Percentiles rank a stretch among this genome's conserved stretches.
Evolutionary conservation across 2,329 filamentous ascomycete genomes (phyloP).

Genomic region (Penicillium digitatum): DNA sequence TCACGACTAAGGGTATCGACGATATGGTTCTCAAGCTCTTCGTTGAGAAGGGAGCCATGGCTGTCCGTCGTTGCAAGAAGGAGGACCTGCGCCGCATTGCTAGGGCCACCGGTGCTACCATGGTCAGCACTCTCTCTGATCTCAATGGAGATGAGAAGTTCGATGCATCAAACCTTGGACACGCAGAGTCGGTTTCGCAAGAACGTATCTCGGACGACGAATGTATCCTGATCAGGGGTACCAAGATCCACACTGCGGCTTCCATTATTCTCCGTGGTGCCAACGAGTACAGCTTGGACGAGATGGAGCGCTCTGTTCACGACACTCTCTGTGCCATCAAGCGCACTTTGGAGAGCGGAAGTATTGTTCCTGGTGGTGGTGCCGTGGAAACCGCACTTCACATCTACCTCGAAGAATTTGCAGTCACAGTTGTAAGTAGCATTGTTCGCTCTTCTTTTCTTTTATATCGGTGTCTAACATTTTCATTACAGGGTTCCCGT

Average conservation of each 20-base stretch:
- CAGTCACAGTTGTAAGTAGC: slow-evolving; percentile 75
- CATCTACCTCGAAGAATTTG: slow-evolving; percentile 98
- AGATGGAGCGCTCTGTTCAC: slow-evolving; percentile 98
- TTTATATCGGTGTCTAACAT: slow-evolving; percentile 6
- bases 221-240: slow-evolving; percentile 94
- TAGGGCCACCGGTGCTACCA: slow-evolving; percentile 87
- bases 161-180: slow-evolving; percentile 80
- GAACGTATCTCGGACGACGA: slow-evolving; percentile 98
- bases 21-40: slow-evolving; percentile 93
- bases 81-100: slow-evolving; percentile 95
- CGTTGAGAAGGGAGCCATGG: slow-evolving; percentile 92
- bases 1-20: slow-evolving; percentile 98
- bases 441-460: background rate
- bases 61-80: slow-evolving; percentile 94
- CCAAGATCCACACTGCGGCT: slow-evolving; percentile 87
- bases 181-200: slow-evolving; percentile 94
- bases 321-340: slow-evolving; percentile 96
- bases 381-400: slow-evolving; percentile 98
- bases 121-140: slow-evolving; percentile 90
- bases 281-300: slow-evolving; percentile 94
- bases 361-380: slow-evolving; percentile 92
- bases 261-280: slow-evolving; percentile 93
- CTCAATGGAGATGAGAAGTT: slow-evolving; percentile 97
- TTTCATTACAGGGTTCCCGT: slow-evolving; percentile 62
- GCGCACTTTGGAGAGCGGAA: slow-evolving; percentile 91